These are phyloP conservation scores for Guadua angustifolia DNA, from an alignment of 176 grass and related monocot species.

Conservation along the genomic window DNA sequence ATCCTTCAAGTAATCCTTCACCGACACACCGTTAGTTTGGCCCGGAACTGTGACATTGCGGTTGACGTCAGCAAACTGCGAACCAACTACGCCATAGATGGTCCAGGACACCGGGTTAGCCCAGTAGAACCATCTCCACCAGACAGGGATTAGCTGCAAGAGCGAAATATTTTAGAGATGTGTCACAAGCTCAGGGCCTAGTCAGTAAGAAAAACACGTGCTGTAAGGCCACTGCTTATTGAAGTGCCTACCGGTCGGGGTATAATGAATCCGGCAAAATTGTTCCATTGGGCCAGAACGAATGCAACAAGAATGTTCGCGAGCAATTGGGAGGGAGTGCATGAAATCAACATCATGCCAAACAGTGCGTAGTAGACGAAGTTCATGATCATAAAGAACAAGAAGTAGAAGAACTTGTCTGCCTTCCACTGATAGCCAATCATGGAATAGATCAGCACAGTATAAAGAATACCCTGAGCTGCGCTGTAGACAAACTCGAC, in stretches of 20 bases:
- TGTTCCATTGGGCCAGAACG: constrained; percentile 72
- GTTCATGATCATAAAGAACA: constrained; percentile 58
- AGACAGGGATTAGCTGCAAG: constrained; percentile 66
- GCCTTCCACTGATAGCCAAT: constrained; percentile 57
- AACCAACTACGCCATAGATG: constrained; percentile 70
- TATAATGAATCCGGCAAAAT: constrained; percentile 77
- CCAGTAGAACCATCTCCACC: constrained; percentile 99
- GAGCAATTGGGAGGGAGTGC: constrained; percentile 65
- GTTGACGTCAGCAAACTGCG: constrained; percentile 46
- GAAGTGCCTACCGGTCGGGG: constrained; percentile 58
- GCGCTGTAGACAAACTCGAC: constrained; percentile 62
- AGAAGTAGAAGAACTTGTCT: constrained; percentile 59
- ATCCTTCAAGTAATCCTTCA: constrained; percentile 57
- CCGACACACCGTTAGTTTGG: neutral
- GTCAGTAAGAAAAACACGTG: neutral
- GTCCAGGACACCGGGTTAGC: constrained; percentile 76
- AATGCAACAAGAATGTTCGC: constrained; percentile 67
- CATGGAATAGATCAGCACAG: constrained; percentile 61
- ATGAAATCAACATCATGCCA: constrained; percentile 77
- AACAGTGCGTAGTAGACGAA: constrained; percentile 81
- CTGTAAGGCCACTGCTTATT: neutral
- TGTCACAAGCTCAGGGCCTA: neutral
- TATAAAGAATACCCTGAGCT: constrained; percentile 53
- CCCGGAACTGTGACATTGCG: no score
- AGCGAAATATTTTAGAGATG: neutral